Evolutionary conservation across 495 filamentous ascomycete genomes (phyloP).

Genomic region (Polyplosphaeria fusca): DNA sequence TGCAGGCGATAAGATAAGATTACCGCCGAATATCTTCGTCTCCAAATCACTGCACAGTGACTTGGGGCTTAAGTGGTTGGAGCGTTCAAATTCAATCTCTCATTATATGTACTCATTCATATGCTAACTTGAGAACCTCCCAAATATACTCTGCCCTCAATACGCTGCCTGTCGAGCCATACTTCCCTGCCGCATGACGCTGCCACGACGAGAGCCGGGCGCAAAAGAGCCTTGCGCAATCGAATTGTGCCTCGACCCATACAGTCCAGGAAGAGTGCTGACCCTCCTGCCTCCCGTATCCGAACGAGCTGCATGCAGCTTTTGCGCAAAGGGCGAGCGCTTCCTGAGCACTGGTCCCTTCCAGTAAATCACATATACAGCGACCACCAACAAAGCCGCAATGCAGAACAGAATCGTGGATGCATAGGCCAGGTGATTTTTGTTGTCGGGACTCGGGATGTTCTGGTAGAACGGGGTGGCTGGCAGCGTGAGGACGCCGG

Average conservation of each 20-base stretch:
- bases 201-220: constrained; percentile 6
- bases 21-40: too few relatives aligned
- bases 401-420: constrained; percentile 71
- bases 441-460: constrained; percentile 51
- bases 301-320: constrained; percentile 22
- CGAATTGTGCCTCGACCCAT: constrained; percentile 14
- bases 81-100: too few relatives aligned
- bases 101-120: too few relatives aligned
- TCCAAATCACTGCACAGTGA: too few relatives aligned
- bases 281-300: constrained; percentile 17
- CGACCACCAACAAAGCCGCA: constrained; percentile 63
- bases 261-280: constrained; percentile 8
- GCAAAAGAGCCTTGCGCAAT: background rate
- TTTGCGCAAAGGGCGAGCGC: constrained; percentile 70
- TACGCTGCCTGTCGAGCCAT: background rate
- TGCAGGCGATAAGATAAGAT: too few relatives aligned
- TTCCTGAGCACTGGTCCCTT: constrained; percentile 66
- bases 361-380: constrained; percentile 77
- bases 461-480: constrained; percentile 59
- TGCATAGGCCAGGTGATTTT: constrained; percentile 61
- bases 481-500: constrained; percentile 52
- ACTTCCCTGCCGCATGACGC: background rate
- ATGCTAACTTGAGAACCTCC: too few relatives aligned
- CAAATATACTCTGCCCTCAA: too few relatives aligned
- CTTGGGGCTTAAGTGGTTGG: too few relatives aligned